A percentile compares a stretch with the other conserved stretches of the same genome.
These are phyloP conservation scores for Nakaseomyces nivariensis DNA, from an alignment of 1,139 yeast species.

Conservation along the genomic window DNA sequence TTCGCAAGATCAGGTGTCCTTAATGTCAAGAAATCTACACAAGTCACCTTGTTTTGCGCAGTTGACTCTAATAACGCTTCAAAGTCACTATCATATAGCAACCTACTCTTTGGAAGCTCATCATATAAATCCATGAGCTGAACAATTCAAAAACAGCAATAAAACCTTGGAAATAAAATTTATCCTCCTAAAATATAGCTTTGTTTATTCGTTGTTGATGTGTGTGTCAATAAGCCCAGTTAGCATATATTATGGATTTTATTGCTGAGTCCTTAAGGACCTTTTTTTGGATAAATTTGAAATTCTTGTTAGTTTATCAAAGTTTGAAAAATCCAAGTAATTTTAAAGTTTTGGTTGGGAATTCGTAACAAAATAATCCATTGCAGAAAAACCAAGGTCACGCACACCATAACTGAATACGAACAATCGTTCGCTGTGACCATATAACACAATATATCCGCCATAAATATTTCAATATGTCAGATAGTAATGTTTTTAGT, in stretches of 20 bases:
- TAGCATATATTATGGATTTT: too few relatives aligned
- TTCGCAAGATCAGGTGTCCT: slow-evolving; percentile 35
- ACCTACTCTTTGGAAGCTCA: slow-evolving; percentile 29
- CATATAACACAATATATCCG: background rate
- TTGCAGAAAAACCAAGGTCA: background rate
- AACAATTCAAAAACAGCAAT: background rate
- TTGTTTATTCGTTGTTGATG: too few relatives aligned
- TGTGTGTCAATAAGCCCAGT: too few relatives aligned
- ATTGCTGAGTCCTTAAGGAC: too few relatives aligned
- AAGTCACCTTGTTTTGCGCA: slow-evolving; percentile 27
- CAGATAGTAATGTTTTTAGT: too few relatives aligned
- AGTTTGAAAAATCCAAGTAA: too few relatives aligned
- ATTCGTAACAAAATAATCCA: too few relatives aligned
- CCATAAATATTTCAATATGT: background rate
- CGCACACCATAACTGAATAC: background rate
- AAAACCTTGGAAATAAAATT: too few relatives aligned
- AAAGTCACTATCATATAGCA: slow-evolving; percentile 28
- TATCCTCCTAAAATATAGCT: too few relatives aligned
- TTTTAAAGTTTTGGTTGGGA: too few relatives aligned
- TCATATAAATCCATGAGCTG: slow-evolving; percentile 32
- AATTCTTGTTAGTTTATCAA: too few relatives aligned
- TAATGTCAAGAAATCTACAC: slow-evolving; percentile 36
- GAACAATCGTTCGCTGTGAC: background rate
- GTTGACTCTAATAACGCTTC: slow-evolving; percentile 22
- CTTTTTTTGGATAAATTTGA: too few relatives aligned